Base-by-base conservation (phyloP, 148 eudicot species). In the Chenopodium formosanum region DNA sequence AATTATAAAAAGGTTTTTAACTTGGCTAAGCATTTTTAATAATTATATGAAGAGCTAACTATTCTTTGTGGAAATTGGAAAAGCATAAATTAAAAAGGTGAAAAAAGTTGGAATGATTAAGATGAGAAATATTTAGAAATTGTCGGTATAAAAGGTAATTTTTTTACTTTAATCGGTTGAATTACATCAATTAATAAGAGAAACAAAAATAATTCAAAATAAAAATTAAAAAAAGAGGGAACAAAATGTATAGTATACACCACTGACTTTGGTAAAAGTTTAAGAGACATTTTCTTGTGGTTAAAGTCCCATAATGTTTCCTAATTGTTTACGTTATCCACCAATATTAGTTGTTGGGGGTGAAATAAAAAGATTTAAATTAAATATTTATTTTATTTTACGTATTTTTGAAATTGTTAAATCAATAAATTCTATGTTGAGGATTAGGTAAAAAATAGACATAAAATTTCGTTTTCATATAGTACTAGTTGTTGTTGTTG, bases 231-330 rank as follows among this genome's bases (percentile, higher is more conserved):
- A 56, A 74, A 69, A 73, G 76, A 67, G 82, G 86, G 86, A 83
- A 71, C 81, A 77, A 80, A 80, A 84, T 80, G 31, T 76, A 77
- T 67, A 80, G 83, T 84, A 76, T 10, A 74, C 47, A 80, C 73
- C 86, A 80, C 83, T 77, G 64, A 73, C 78, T 80, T 83, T 68
- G 52, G 77, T 80, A 72, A 80, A 84, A 40, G 64, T 46, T 48
- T 34, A 63, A 77, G 78, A 47, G 81, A 84, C 86, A 84, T 70
- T 84, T 80, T 81, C 78, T 80, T 84, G 78, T 80, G 81, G 83
- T 84, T 84, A 77, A 84, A 84, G 86, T 80, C 81, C 86, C 83
- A 84, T 84, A 77, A 84, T 84, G 86, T 84, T 84, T 80, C 69
- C 86, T 44, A 84, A 46, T 84, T 84, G 47, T 77, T 81, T 84